Conservation (phyloP, 345 rosid genomes). For the Populus tremula region DNA sequence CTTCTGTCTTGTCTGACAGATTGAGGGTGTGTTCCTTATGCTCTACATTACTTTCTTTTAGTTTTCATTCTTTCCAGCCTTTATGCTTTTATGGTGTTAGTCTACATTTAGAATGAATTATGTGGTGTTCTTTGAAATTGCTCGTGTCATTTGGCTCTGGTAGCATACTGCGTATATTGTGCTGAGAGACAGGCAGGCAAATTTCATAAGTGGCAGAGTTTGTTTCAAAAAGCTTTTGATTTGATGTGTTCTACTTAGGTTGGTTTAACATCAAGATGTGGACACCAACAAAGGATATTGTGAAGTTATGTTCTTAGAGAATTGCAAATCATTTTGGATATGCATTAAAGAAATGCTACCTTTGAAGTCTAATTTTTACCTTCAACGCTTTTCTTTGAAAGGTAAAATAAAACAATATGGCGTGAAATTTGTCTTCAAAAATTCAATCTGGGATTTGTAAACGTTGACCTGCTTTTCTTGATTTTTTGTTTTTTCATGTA, state of each 20-base stretch:
- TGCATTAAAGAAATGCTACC: neutral
- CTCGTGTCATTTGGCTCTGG: neutral
- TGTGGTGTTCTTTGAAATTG: neutral
- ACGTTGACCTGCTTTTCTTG: too few relatives aligned
- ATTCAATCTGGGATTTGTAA: too few relatives aligned
- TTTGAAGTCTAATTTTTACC: neutral
- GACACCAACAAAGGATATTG: neutral
- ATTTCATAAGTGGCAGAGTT: neutral
- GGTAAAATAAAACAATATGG: neutral
- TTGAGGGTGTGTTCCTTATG: conserved; percentile 48
- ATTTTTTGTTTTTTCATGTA: neutral
- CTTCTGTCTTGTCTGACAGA: conserved; percentile 83
- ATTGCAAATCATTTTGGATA: too few relatives aligned
- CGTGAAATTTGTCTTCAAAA: neutral
- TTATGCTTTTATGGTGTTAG: neutral
- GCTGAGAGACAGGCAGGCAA: neutral
- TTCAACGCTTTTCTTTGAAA: too few relatives aligned
- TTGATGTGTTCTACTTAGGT: neutral
- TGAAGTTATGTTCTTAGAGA: neutral
- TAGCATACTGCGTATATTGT: neutral
- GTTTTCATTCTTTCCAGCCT: neutral
- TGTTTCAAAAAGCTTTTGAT: neutral
- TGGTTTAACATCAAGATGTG: neutral
- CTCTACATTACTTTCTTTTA: neutral
- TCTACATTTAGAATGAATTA: neutral